These are phyloP conservation scores for Zygosaccharomyces sapae DNA, from an alignment of 1,139 yeast genomes.

Conservation along the genomic window DNA sequence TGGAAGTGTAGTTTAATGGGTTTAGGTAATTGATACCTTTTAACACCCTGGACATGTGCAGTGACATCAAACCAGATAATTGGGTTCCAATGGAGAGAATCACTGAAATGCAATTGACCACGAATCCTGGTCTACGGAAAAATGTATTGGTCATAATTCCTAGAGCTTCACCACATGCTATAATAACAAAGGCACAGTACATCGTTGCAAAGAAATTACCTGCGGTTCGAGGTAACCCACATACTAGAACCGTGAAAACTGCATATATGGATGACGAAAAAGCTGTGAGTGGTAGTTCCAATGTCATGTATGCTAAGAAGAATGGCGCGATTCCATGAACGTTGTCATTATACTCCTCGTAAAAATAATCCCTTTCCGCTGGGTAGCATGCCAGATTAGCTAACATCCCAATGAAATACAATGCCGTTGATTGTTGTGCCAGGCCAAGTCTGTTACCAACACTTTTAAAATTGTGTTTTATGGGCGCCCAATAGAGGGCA, in stretches of 20 bases:
- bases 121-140: conserved; percentile 73
- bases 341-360: conserved; percentile 73
- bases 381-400: conserved; percentile 76
- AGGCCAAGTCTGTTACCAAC: conserved; percentile 67
- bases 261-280: conserved; percentile 57
- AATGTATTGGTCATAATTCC: conserved; percentile 77
- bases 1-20: conserved; percentile 69
- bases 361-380: conserved; percentile 65
- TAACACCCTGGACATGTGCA: conserved; percentile 66
- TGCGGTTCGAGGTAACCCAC: conserved; percentile 70
- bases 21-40: conserved; percentile 66
- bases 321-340: conserved; percentile 67
- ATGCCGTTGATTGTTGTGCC: conserved; percentile 66
- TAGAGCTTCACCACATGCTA: conserved; percentile 76
- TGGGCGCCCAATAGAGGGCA: conserved; percentile 68
- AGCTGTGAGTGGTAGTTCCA: conserved; percentile 73
- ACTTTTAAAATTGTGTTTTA: conserved; percentile 55
- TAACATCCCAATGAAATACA: conserved; percentile 76
- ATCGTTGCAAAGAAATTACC: conserved; percentile 64
- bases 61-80: conserved; percentile 85
- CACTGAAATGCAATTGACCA: conserved; percentile 64
- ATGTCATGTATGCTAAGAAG: conserved; percentile 56
- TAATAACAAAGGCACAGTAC: conserved; percentile 50
- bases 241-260: conserved; percentile 59
- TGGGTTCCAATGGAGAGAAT: conserved; percentile 64